Conservation (phyloP, 148 eudicot species). For the Rhododendron kiyosumense region DNA sequence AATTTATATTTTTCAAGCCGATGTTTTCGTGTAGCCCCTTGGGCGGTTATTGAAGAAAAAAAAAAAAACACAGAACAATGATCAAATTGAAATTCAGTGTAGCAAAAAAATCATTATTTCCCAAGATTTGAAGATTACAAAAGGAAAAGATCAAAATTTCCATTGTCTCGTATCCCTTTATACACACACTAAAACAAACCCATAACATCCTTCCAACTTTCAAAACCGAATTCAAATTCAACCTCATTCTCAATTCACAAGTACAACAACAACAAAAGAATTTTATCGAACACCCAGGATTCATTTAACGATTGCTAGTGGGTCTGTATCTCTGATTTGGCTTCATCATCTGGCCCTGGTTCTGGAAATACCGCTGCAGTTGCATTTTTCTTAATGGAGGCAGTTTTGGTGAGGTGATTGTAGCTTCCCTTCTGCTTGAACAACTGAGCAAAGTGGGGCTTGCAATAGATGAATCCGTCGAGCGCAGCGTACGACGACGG, state of each 20-base stretch:
- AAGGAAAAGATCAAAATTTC: too few species aligned
- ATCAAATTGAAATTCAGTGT: too few species aligned
- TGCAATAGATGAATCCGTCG: constrained; percentile 79
- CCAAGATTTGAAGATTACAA: too few species aligned
- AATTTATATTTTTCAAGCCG: too few species aligned
- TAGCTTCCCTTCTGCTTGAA: constrained; percentile 87
- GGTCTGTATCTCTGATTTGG: background rate
- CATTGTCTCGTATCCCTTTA: background rate
- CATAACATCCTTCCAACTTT: background rate
- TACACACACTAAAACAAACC: background rate
- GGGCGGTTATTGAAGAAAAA: too few species aligned
- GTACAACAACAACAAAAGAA: background rate
- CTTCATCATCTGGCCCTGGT: background rate
- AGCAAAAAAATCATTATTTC: too few species aligned
- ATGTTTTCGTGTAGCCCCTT: too few species aligned
- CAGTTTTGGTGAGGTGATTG: constrained; percentile 43
- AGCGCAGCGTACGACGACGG: constrained; percentile 76
- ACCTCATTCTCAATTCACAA: background rate
- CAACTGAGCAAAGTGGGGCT: constrained; percentile 79
- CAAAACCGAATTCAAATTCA: background rate
- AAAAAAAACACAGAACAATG: too few species aligned
- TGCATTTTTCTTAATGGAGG: constrained; percentile 32
- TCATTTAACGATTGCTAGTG: background rate
- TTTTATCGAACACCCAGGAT: background rate
- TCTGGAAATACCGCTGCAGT: background rate